Evolutionary conservation across 2,329 filamentous ascomycete species (phyloP).

Genomic region (Aspergillus clavatus): DNA sequence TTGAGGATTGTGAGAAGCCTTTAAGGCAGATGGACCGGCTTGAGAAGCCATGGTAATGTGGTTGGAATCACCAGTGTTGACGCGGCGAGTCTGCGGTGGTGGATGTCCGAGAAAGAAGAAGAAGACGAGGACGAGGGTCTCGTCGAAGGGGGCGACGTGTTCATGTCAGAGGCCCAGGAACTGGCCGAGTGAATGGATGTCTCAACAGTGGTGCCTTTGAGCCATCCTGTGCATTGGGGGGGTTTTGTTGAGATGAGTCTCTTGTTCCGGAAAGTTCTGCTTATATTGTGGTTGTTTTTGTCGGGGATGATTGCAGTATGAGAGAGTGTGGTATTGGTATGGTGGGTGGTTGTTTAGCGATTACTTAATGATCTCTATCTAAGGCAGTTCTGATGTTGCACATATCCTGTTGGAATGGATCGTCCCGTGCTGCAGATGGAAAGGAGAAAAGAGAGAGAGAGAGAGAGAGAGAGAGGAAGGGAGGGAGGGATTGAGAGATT

Average conservation of each 20-base stretch:
- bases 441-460: slow-evolving; percentile 3
- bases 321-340: too few species aligned
- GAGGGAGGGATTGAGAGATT: too few species aligned
- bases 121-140: slow-evolving; percentile 16
- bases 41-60: slow-evolving; percentile 14
- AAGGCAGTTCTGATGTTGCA: not conserved
- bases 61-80: slow-evolving; percentile 6
- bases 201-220: not conserved
- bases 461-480: slow-evolving; percentile 5
- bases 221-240: not conserved
- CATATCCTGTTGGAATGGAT: not conserved
- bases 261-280: not conserved
- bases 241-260: too few species aligned
- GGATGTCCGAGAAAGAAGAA: slow-evolving; percentile 10
- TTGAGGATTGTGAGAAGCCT: slow-evolving; percentile 8
- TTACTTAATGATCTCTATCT: not conserved
- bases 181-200: not conserved
- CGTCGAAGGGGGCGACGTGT: slow-evolving; percentile 14
- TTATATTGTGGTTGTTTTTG: not conserved
- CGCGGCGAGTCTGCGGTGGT: slow-evolving; percentile 10
- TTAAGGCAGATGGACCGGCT: slow-evolving; percentile 6
- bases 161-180: slow-evolving; percentile 18
- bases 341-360: not conserved
- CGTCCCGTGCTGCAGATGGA: slow-evolving; percentile 1
- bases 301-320: not conserved